Conservation (phyloP, 169 alveolate genomes). For the Cardiosporidium cionae region DNA sequence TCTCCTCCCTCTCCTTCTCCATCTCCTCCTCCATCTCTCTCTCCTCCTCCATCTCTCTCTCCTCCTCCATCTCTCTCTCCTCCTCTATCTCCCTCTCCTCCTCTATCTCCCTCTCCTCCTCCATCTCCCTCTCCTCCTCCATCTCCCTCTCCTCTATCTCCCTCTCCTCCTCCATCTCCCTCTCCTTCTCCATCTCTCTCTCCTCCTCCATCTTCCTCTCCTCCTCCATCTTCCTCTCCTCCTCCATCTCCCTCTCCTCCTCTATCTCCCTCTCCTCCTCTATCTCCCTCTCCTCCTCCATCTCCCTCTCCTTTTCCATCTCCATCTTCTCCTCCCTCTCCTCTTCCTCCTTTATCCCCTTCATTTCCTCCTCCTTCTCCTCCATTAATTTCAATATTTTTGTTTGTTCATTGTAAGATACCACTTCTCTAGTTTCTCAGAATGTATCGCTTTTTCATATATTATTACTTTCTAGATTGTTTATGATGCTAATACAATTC, state of each 20-base stretch:
- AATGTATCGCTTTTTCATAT: background rate
- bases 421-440: background rate
- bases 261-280: background rate
- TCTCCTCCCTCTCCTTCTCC: constrained; percentile 6
- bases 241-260: background rate
- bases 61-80: background rate
- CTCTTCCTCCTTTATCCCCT: background rate
- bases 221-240: too few relatives aligned
- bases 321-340: too few relatives aligned
- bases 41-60: constrained; percentile 2
- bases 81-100: background rate
- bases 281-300: background rate
- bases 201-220: background rate
- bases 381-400: background rate
- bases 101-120: constrained; percentile 1
- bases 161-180: background rate
- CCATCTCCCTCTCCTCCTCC: constrained; percentile 1
- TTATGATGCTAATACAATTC: background rate
- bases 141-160: background rate
- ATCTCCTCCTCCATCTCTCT: background rate
- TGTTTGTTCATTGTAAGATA: background rate
- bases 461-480: too few relatives aligned
- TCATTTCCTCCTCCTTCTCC: background rate
- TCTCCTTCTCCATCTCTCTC: too few relatives aligned
- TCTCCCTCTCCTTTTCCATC: background rate